A percentile compares a stretch with the other conserved stretches of the same genome.
Evolutionary conservation across 2,329 filamentous ascomycete species (phyloP).

Genomic region (Coniochaeta sp.): DNA sequence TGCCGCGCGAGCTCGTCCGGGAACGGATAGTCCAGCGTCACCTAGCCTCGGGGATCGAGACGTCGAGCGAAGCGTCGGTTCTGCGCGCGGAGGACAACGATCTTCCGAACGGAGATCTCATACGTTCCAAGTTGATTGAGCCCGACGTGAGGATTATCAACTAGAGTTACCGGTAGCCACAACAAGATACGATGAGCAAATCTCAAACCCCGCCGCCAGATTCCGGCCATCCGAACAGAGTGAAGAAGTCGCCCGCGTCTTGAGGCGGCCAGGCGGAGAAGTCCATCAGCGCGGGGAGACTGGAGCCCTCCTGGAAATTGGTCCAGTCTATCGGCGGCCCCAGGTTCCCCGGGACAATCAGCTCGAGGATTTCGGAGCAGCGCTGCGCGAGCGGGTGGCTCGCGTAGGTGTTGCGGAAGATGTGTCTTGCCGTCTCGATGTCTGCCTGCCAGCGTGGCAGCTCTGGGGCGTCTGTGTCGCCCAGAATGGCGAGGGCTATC

Average conservation of each 20-base stretch:
- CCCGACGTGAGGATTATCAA: slow-evolving; percentile 17
- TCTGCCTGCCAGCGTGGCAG: slow-evolving; percentile 18
- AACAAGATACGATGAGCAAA: neutral
- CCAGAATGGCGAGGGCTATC: slow-evolving; percentile 18
- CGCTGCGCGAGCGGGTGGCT: slow-evolving; percentile 17
- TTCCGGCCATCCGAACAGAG: slow-evolving; percentile 15
- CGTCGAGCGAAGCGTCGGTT: slow-evolving; percentile 14
- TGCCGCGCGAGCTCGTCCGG: slow-evolving; percentile 12
- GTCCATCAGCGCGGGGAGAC: slow-evolving; percentile 10
- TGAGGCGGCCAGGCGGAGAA: slow-evolving; percentile 18
- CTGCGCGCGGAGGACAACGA: slow-evolving; percentile 19
- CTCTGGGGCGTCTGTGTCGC: slow-evolving; percentile 17
- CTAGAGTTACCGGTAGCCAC: slow-evolving; percentile 3
- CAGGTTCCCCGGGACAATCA: slow-evolving; percentile 12
- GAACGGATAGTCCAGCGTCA: slow-evolving; percentile 17
- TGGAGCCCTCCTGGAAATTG: neutral
- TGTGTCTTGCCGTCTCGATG: slow-evolving; percentile 17
- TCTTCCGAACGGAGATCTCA: slow-evolving; percentile 19
- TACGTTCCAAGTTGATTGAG: slow-evolving; percentile 15
- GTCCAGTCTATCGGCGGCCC: neutral
- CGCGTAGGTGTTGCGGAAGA: slow-evolving; percentile 9
- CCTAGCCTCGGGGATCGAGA: slow-evolving; percentile 19
- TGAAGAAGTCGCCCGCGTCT: slow-evolving; percentile 6
- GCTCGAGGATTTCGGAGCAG: slow-evolving; percentile 19
- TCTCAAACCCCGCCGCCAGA: slow-evolving; percentile 6